These are phyloP conservation scores for Podospora pseudocomata DNA, from an alignment of 495 filamentous ascomycete species.

Conservation along the genomic window DNA sequence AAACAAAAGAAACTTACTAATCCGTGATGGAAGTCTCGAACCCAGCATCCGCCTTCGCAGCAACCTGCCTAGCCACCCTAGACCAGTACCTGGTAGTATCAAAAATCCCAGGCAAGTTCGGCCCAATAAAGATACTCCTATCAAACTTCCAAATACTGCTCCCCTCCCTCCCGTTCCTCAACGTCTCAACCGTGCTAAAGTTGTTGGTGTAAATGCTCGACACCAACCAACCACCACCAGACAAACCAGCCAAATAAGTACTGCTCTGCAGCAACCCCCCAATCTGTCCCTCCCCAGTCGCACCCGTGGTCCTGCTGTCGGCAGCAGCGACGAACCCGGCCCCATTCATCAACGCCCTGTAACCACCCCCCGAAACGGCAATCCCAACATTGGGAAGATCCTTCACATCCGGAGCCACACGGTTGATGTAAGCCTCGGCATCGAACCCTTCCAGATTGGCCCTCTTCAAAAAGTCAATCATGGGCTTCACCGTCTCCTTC, in stretches of 20 bases:
- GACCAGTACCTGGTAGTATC: constrained; percentile 62
- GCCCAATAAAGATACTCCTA: constrained; percentile 64
- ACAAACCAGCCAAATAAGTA: constrained; percentile 82
- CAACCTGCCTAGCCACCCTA: constrained; percentile 59
- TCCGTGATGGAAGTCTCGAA: constrained; percentile 80
- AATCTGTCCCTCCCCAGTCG: constrained; percentile 64
- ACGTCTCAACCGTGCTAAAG: constrained; percentile 66
- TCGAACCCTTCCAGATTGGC: constrained; percentile 76
- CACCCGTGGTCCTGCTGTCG: constrained; percentile 67
- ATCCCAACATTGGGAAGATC: constrained; percentile 64
- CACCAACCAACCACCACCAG: constrained; percentile 85
- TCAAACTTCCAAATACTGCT: constrained; percentile 70
- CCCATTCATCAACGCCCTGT: constrained; percentile 82
- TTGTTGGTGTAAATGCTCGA: constrained; percentile 87
- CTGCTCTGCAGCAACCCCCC: constrained; percentile 81
- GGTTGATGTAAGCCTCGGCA: constrained; percentile 62
- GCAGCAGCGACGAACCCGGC: constrained; percentile 85
- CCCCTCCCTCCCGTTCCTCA: constrained; percentile 55
- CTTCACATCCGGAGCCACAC: constrained; percentile 49
- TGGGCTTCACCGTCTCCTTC: constrained; percentile 56
- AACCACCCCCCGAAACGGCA: constrained; percentile 67
- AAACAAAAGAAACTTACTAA: constrained; percentile 38
- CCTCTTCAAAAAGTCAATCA: constrained; percentile 68
- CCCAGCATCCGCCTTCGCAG: constrained; percentile 63
- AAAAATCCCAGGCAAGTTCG: constrained; percentile 35